Evolutionary conservation across 805 yeast genomes (phyloP).

Genomic region (Ogataea salicorniae): DNA sequence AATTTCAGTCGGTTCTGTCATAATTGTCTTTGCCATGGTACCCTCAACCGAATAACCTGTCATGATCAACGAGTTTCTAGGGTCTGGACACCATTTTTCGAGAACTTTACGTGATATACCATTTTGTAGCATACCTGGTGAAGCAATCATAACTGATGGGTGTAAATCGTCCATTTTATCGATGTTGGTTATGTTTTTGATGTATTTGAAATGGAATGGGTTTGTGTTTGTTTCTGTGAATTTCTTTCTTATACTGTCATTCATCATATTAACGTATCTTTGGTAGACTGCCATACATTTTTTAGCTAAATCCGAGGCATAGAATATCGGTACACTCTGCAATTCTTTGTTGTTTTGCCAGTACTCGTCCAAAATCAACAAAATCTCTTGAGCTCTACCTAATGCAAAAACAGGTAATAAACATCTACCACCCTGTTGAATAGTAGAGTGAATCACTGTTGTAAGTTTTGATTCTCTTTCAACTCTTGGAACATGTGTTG

Average conservation of each 20-base stretch:
- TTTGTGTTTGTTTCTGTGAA: conserved; percentile 75
- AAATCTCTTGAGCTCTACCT: conserved; percentile 93
- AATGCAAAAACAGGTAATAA: conserved; percentile 92
- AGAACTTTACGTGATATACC: conserved; percentile 89
- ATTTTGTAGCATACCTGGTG: conserved; percentile 98
- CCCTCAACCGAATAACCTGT: conserved; percentile 99
- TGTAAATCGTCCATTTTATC: conserved; percentile 90
- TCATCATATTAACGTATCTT: conserved; percentile 96
- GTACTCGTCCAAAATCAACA: conserved; percentile 88
- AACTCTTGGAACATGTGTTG: conserved; percentile 85
- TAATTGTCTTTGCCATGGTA: conserved; percentile 86
- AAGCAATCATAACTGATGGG: conserved; percentile 92
- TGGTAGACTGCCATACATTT: conserved; percentile 98
- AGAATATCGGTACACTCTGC: conserved; percentile 76
- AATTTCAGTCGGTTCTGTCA: conserved; percentile 87
- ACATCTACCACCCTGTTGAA: conserved; percentile 85
- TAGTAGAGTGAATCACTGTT: conserved; percentile 74
- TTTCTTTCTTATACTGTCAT: conserved; percentile 74
- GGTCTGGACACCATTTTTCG: conserved; percentile 97
- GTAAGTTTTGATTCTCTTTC: conserved; percentile 83
- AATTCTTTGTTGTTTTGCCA: conserved; percentile 84
- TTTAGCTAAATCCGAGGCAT: conserved; percentile 89
- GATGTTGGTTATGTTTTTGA: conserved; percentile 70
- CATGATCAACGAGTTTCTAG: conserved; percentile 76
- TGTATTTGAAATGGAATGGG: conserved; percentile 86